Evolutionary conservation across 306 rosid genomes (phyloP).

Genomic region (Heteromeles arbutifolia): DNA sequence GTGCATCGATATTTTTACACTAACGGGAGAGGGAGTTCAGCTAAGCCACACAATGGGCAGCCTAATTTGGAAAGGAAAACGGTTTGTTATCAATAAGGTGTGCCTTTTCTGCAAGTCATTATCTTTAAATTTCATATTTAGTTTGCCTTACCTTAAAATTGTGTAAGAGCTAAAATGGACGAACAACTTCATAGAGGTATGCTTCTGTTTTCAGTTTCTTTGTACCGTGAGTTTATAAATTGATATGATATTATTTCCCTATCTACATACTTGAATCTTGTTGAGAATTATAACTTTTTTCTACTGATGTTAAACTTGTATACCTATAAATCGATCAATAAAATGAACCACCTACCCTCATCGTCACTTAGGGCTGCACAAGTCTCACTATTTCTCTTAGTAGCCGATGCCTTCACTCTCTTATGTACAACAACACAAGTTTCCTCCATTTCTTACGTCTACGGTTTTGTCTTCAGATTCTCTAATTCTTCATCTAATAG

Average conservation of each 20-base stretch:
- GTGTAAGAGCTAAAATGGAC: not conserved
- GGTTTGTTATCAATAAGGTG: slow-evolving; percentile 38
- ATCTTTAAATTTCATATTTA: not conserved
- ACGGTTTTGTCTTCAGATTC: too few relatives aligned
- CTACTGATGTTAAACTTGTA: not conserved
- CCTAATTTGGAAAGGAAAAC: not conserved
- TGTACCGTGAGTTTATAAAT: not conserved
- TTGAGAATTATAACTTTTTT: not conserved
- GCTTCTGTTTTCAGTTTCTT: not conserved
- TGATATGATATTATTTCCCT: not conserved
- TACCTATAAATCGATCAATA: not conserved
- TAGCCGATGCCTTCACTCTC: too few relatives aligned
- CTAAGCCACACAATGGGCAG: too few relatives aligned
- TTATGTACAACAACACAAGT: too few relatives aligned
- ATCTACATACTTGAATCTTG: not conserved
- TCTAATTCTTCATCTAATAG: too few relatives aligned
- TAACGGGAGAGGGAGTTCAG: rapidly evolving
- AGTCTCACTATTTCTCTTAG: too few relatives aligned
- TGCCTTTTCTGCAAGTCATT: not conserved
- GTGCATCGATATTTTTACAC: too few relatives aligned
- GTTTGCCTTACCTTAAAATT: not conserved
- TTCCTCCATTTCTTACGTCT: too few relatives aligned
- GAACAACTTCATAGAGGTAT: too few relatives aligned
- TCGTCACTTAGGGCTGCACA: too few relatives aligned
- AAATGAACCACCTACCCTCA: too few relatives aligned